phyloP scores from a whole-genome alignment of 192 early-diverging fungal species.

The Allomyces javanicus region DNA sequence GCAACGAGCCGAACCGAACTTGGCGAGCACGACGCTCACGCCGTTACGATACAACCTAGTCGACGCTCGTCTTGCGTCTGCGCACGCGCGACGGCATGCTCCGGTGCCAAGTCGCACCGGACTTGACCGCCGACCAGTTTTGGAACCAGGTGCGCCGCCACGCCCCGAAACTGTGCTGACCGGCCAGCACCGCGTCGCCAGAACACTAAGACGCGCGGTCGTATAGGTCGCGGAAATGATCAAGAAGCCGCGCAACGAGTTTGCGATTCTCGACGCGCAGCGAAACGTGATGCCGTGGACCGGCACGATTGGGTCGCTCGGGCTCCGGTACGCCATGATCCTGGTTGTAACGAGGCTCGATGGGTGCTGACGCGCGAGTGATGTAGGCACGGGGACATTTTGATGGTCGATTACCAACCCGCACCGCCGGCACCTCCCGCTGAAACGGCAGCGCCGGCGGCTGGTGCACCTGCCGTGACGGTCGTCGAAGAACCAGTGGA shows the following conservation, averaged over 20 bases:
- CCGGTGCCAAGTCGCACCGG: constrained; percentile 14
- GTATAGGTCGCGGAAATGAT: constrained; percentile 7
- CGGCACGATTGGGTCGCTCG: constrained; percentile 3
- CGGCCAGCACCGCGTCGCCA: constrained; percentile 9
- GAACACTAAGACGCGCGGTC: constrained; percentile 15
- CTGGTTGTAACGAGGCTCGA: neutral
- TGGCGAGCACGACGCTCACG: neutral
- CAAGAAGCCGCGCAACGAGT: too few species aligned
- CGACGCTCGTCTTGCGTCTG: constrained; percentile 12
- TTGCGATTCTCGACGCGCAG: constrained; percentile 1
- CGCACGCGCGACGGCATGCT: constrained; percentile 20
- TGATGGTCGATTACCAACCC: constrained; percentile 9
- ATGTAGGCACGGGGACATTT: constrained; percentile 1
- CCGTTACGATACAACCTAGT: neutral
- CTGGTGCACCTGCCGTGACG: neutral
- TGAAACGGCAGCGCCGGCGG: neutral
- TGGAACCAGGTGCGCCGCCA: constrained; percentile 10
- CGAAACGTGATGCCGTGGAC: neutral
- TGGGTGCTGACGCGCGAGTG: constrained; percentile 7
- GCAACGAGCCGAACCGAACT: neutral
- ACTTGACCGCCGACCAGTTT: constrained; percentile 12
- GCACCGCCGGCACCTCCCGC: constrained; percentile 8
- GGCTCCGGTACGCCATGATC: constrained; percentile 19
- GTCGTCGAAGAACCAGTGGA: constrained; percentile 41
- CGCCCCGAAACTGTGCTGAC: constrained; percentile 14